Percentiles rank a stretch among this genome's conserved stretches.
phyloP scores from a whole-genome alignment of 768 basidiomycete genomes.

The Boletus bicolor region DNA sequence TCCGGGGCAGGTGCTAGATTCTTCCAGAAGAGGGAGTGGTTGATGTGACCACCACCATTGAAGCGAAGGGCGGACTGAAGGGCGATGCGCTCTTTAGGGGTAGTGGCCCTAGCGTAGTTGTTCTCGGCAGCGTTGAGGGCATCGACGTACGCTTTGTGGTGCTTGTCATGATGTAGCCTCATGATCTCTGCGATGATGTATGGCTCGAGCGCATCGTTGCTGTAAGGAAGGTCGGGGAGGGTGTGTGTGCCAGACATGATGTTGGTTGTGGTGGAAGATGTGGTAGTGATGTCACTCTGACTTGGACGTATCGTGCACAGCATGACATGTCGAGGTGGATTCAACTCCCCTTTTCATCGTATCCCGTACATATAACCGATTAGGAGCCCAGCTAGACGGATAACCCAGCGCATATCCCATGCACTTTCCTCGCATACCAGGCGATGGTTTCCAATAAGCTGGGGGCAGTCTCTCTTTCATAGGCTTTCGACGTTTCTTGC shows the following conservation, averaged over 20 bases:
- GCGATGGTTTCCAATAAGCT: conserved; percentile 30
- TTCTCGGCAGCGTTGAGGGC: conserved; percentile 66
- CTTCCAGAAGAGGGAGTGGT: conserved; percentile 97
- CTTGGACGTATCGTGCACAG: conserved; percentile 10
- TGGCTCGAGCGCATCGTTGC: conserved; percentile 89
- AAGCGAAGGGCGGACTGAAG: conserved; percentile 26
- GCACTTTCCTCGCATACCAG: conserved; percentile 21
- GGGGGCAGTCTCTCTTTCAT: conserved; percentile 20
- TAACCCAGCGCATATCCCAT: conserved; percentile 32
- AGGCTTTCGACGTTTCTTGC: conserved; percentile 11
- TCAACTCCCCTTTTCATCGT: conserved; percentile 25
- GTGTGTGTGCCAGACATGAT: conserved; percentile 47
- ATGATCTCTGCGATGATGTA: conserved; percentile 90
- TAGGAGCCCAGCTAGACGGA: conserved; percentile 28
- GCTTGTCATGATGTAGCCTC: conserved; percentile 92
- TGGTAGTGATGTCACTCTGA: neutral
- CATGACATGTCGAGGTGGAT: conserved; percentile 13
- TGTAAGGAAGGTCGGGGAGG: conserved; percentile 75
- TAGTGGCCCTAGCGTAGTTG: conserved; percentile 62
- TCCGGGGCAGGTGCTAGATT: conserved; percentile 69
- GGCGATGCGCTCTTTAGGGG: conserved; percentile 50
- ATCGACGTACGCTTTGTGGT: conserved; percentile 94
- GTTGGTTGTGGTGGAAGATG: conserved; percentile 1
- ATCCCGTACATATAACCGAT: conserved; percentile 24
- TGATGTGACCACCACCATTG: conserved; percentile 61